Evolutionary conservation across 495 filamentous ascomycete genomes (phyloP).

Genomic region (Haplographium delicatum): DNA sequence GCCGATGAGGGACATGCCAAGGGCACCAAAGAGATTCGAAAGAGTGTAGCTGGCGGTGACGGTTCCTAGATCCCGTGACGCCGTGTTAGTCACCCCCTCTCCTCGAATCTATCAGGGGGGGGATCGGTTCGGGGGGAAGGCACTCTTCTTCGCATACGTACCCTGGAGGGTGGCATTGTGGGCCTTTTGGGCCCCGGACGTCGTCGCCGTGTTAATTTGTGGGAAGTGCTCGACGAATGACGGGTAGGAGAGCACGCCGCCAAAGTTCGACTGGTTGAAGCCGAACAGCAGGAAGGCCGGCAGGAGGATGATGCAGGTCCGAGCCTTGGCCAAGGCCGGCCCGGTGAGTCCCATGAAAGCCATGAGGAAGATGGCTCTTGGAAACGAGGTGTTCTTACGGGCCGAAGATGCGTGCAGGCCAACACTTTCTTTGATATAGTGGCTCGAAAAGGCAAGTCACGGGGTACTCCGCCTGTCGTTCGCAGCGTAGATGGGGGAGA

Average conservation of each 20-base stretch:
- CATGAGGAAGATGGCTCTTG: too few species aligned
- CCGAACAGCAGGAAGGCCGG: conserved; percentile 43
- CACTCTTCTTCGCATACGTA: too few species aligned
- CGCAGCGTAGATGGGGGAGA: too few species aligned
- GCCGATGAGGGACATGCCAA: conserved; percentile 44
- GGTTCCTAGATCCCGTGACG: too few species aligned
- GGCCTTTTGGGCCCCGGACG: conserved; percentile 30
- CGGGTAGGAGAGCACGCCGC: conserved; percentile 21
- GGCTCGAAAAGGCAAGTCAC: too few species aligned
- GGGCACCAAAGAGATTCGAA: conserved; percentile 39
- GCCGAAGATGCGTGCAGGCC: too few species aligned
- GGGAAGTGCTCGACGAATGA: conserved; percentile 43
- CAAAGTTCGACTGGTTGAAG: conserved; percentile 45
- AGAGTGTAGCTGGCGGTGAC: conserved; percentile 48
- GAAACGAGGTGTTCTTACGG: too few species aligned
- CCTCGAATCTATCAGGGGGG: too few species aligned
- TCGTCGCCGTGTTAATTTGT: conserved; percentile 46
- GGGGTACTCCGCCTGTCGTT: too few species aligned
- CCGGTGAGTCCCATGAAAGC: background rate
- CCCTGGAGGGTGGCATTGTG: conserved; percentile 11
- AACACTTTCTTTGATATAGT: too few species aligned
- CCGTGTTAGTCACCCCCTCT: too few species aligned
- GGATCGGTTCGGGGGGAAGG: too few species aligned
- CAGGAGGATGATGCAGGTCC: background rate
- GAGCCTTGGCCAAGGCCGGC: background rate